phyloP scores from a whole-genome alignment of 805 yeast genomes.

The Ogataea nakhonphanomensis region DNA sequence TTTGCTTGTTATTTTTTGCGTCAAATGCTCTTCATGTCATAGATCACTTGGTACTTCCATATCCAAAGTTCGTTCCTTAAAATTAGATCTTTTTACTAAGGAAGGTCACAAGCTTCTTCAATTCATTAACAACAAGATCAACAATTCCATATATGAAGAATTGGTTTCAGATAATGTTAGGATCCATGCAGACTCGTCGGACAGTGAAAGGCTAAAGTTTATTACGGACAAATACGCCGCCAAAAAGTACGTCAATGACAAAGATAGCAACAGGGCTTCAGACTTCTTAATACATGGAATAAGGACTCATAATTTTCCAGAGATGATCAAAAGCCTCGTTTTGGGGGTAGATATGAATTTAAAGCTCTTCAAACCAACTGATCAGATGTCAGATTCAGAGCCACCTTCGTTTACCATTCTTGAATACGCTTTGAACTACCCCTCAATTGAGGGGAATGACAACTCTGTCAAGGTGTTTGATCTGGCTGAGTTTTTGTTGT shows the following conservation, averaged over 20 bases:
- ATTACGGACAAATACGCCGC: conserved; percentile 63
- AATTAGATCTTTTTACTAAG: conserved; percentile 62
- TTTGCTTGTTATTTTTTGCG: conserved; percentile 67
- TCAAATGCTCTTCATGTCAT: conserved; percentile 86
- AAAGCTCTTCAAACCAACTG: conserved; percentile 30
- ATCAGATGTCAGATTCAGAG: conserved; percentile 11
- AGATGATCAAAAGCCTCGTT: conserved; percentile 41
- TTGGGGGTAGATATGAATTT: conserved; percentile 47
- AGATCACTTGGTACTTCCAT: conserved; percentile 80
- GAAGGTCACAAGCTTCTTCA: conserved; percentile 57
- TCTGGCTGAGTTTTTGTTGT: conserved; percentile 51
- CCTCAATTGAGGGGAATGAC: conserved; percentile 12
- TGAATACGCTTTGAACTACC: conserved; percentile 51
- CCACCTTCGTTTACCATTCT: conserved; percentile 32
- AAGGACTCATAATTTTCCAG: conserved; percentile 44
- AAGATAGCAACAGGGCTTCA: conserved; percentile 21
- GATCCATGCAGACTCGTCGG: conserved; percentile 35
- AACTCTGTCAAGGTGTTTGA: conserved; percentile 36
- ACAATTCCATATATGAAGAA: conserved; percentile 63
- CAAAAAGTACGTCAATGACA: conserved; percentile 41
- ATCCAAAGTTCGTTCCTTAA: conserved; percentile 72
- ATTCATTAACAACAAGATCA: conserved; percentile 48
- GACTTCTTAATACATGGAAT: conserved; percentile 46
- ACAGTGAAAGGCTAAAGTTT: conserved; percentile 51
- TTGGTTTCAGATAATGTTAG: conserved; percentile 19